A percentile compares a stretch with the other conserved stretches of the same genome.
These are phyloP conservation scores for Saturnispora sanitii DNA, from an alignment of 805 yeast genomes.

Conservation along the genomic window DNA sequence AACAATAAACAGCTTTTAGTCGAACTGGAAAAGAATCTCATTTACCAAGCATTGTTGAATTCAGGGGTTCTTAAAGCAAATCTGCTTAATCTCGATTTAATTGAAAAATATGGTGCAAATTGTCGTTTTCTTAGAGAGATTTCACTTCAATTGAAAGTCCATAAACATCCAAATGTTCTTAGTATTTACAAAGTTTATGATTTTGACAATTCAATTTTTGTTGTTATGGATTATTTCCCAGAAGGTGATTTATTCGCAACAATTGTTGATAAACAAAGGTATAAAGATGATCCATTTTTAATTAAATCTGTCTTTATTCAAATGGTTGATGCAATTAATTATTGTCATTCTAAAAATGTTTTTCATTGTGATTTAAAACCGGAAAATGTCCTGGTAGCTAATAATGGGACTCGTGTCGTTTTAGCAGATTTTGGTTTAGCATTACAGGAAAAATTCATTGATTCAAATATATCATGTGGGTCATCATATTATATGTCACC, in stretches of 20 bases:
- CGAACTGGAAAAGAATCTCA: slow-evolving; percentile 23
- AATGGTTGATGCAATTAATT: slow-evolving; percentile 70
- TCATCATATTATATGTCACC: slow-evolving; percentile 92
- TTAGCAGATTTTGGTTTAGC: slow-evolving; percentile 90
- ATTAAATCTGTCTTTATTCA: slow-evolving; percentile 59
- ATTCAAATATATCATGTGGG: slow-evolving; percentile 73
- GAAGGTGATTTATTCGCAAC: slow-evolving; percentile 83
- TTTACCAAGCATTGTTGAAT: slow-evolving; percentile 18
- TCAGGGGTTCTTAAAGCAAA: slow-evolving; percentile 23
- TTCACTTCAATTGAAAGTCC: slow-evolving; percentile 63
- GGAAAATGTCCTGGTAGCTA: slow-evolving; percentile 71
- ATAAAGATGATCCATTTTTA: slow-evolving; percentile 39
- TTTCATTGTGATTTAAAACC: slow-evolving; percentile 95
- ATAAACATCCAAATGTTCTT: slow-evolving; percentile 68
- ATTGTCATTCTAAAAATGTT: slow-evolving; percentile 73
- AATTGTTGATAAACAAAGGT: slow-evolving; percentile 66
- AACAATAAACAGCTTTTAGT: slow-evolving; percentile 25
- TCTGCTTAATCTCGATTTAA: slow-evolving; percentile 28
- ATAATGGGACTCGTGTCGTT: slow-evolving; percentile 44
- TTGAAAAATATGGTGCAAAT: slow-evolving; percentile 26
- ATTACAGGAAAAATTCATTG: slow-evolving; percentile 44
- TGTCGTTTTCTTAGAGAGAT: slow-evolving; percentile 52
- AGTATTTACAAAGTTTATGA: slow-evolving; percentile 67
- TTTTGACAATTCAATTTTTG: slow-evolving; percentile 47
- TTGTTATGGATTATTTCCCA: slow-evolving; percentile 77